Evolutionary conservation across 2,329 filamentous ascomycete species (phyloP), one percentile per base, ranked within the genome.

Genomic region (Colletotrichum trifolii): DNA sequence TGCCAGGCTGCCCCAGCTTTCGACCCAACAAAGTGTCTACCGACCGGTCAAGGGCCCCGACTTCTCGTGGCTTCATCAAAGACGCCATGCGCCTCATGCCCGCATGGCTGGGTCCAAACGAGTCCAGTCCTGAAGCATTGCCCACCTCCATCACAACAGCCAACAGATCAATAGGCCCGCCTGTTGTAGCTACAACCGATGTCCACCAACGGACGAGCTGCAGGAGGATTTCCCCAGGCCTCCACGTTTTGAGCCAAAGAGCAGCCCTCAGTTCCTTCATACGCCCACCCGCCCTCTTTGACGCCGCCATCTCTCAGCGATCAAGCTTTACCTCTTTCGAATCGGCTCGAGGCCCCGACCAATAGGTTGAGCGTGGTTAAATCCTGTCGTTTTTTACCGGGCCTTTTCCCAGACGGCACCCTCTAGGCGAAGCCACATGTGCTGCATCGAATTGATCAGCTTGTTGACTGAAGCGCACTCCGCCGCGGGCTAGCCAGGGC

Each of bases 301-400:
- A 1, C 25, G 10, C 59, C 17, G 36, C 39, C 49, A 42, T 58
- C 42, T 64, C 47, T n/a, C 34, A 34, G 17, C 34, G 50, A 56
- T 61, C 57, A 45, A 50, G 34, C 62, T 56, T 55, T 46, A 12
- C 62, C 47, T 35, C 35, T 39, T 60, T 25, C n/a, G 34, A 36
- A 36, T 13, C 17, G 10, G 9, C 12, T 38, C 38, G 10, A 36
- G 13, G 3, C 5, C 2, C 25, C 8, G 36, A n/a, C 53, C 67
- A 69, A 57, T 69, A 9, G 55, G 15, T 5, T 69, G 68, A 67
- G 59, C 65, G 46, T 60, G 72, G 72, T 63, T 73, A 69, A 74
- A 72, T 68, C 25, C 35, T 53, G 12, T 42, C 49, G 46, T 57
- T 67, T 74, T 74, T 72, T 73, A n/a, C 71, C 72, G 68, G 61